Evolutionary conservation across 148 eudicot genomes (phyloP).

Genomic region (Persicaria maculosa): DNA sequence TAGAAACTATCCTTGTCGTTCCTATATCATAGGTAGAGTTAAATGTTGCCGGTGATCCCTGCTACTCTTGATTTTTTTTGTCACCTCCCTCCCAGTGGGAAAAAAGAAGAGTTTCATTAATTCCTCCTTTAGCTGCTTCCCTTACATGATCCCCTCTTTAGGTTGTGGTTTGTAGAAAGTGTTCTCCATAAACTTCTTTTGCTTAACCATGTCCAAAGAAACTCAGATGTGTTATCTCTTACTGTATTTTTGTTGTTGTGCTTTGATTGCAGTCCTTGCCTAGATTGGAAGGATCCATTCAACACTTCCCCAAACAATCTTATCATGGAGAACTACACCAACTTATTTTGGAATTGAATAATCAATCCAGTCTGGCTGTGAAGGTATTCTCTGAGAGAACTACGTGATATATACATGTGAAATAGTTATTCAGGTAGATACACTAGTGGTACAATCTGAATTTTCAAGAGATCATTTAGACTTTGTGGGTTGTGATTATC

Average conservation of each 20-base stretch:
- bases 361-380: slow-evolving; percentile 56
- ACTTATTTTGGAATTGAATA: slow-evolving; percentile 71
- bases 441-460: slow-evolving; percentile 1
- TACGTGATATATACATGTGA: background rate
- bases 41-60: background rate
- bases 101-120: background rate
- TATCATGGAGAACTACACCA: slow-evolving; percentile 72
- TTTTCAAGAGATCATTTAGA: background rate
- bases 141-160: background rate
- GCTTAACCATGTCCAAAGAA: background rate
- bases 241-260: background rate
- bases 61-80: background rate
- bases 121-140: background rate
- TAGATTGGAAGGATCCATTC: slow-evolving; percentile 73
- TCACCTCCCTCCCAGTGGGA: background rate
- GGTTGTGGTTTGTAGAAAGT: slow-evolving; percentile 1
- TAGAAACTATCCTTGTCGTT: background rate
- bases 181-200: background rate
- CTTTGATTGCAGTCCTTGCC: slow-evolving; percentile 57
- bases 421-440: background rate
- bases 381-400: slow-evolving; percentile 37
- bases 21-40: background rate
- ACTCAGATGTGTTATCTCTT: background rate
- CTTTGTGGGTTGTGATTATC: background rate
- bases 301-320: slow-evolving; percentile 56